A percentile compares a stretch with the other conserved stretches of the same genome.
Conservation (phyloP, 78 protist genomes). For the Parvularia atlantis region DNA sequence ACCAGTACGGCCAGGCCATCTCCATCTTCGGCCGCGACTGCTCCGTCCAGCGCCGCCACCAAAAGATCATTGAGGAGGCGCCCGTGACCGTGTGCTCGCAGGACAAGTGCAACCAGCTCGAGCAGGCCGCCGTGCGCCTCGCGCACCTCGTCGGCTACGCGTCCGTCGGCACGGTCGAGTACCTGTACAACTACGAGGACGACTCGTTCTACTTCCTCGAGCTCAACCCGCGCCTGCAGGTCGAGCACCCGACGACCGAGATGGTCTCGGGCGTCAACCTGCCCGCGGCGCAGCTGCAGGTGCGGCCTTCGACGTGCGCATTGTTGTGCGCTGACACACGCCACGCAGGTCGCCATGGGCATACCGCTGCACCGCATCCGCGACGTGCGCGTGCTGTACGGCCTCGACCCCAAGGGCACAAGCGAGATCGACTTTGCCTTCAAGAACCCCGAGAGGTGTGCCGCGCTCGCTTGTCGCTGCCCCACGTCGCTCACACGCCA, state of each 20-base stretch:
- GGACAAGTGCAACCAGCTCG: slow-evolving; percentile 50
- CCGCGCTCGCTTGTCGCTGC: no score
- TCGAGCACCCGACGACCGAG: slow-evolving; percentile 86
- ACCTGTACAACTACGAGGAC: slow-evolving; percentile 38
- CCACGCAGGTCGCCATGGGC: slow-evolving; percentile 97
- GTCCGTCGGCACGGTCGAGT: slow-evolving; percentile 85
- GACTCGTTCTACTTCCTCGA: slow-evolving; percentile 64
- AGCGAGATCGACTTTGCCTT: slow-evolving; percentile 38
- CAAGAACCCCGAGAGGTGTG: not conserved
- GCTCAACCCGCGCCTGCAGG: slow-evolving; percentile 72
- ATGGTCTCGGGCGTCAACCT: slow-evolving; percentile 62
- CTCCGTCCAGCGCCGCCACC: slow-evolving; percentile 80
- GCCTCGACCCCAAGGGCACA: slow-evolving; percentile 8
- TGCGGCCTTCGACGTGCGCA: no score
- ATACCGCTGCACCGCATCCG: slow-evolving; percentile 80
- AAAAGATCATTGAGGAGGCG: slow-evolving; percentile 86
- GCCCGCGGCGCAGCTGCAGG: slow-evolving; percentile 86
- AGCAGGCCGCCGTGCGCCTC: slow-evolving; percentile 43
- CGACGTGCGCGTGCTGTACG: slow-evolving; percentile 70
- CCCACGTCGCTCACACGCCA: no score
- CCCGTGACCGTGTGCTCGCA: slow-evolving; percentile 45
- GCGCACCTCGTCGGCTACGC: slow-evolving; percentile 58
- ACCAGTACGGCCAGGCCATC: slow-evolving; percentile 48
- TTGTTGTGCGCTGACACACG: no score
- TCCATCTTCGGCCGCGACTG: slow-evolving; percentile 79